Conservation (phyloP, 2,329 filamentous ascomycete genomes). For the Xylogone sp. region DNA sequence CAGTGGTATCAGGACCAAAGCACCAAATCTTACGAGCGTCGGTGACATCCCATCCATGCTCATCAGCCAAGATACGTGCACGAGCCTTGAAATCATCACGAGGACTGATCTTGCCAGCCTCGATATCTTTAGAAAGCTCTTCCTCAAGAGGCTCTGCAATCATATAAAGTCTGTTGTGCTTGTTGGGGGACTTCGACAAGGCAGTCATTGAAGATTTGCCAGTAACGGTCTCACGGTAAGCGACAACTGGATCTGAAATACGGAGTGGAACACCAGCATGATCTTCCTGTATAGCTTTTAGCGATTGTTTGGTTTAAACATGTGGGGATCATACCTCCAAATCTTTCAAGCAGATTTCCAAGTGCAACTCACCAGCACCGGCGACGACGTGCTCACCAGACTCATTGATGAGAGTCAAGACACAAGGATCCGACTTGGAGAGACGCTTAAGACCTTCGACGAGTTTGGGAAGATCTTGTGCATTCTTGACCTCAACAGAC, state of each 20-base stretch:
- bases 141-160: conserved; percentile 85
- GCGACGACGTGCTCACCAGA: conserved; percentile 99
- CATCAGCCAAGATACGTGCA: conserved; percentile 92
- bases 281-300: conserved; percentile 55
- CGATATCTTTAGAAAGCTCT: conserved; percentile 88
- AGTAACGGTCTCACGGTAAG: conserved; percentile 95
- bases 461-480: conserved; percentile 98
- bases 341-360: conserved; percentile 99
- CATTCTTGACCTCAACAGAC: conserved; percentile 99
- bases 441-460: conserved; percentile 99
- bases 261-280: conserved; percentile 97
- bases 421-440: conserved; percentile 99
- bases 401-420: conserved; percentile 82
- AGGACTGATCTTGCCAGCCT: conserved; percentile 84
- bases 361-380: conserved; percentile 97
- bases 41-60: conserved; percentile 98
- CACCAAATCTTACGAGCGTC: conserved; percentile 99
- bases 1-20: conserved; percentile 96
- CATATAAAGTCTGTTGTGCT: conserved; percentile 99
- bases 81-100: conserved; percentile 99
- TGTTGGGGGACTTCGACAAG: conserved; percentile 99
- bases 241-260: conserved; percentile 96
- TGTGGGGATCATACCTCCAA: conserved; percentile 54
- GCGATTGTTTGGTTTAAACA: neutral
- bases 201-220: conserved; percentile 88